A percentile compares a stretch with the other conserved stretches of the same genome.
These are phyloP conservation scores for Paraphaeosphaeria minitans DNA, from an alignment of 2,329 filamentous ascomycete genomes.

Conservation along the genomic window DNA sequence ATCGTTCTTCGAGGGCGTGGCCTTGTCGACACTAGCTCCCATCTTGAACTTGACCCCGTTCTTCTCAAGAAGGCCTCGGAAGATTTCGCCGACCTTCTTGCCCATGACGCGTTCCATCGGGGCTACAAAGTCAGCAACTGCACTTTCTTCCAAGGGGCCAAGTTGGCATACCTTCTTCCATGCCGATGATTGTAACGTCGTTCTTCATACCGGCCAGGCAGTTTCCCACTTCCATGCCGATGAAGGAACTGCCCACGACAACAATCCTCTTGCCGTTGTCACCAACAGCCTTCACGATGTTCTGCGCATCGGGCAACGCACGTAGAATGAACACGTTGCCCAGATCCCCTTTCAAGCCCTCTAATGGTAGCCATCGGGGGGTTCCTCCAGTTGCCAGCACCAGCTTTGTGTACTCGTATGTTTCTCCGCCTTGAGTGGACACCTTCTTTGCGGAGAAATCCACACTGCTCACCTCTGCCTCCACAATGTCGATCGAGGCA, in stretches of 20 bases:
- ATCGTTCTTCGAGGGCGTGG: slow-evolving; percentile 71
- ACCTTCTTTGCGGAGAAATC: slow-evolving; percentile 78
- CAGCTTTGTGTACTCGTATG: slow-evolving; percentile 82
- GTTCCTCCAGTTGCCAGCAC: slow-evolving; percentile 87
- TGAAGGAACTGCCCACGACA: slow-evolving; percentile 91
- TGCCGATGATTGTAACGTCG: slow-evolving; percentile 82
- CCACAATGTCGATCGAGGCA: slow-evolving; percentile 61
- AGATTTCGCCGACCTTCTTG: slow-evolving; percentile 76
- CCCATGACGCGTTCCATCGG: slow-evolving; percentile 90
- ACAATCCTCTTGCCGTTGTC: slow-evolving; percentile 88
- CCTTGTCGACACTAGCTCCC: slow-evolving; percentile 80
- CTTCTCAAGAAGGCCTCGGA: slow-evolving; percentile 79
- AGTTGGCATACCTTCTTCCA: slow-evolving; percentile 64
- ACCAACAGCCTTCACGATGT: slow-evolving; percentile 79
- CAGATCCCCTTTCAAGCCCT: slow-evolving; percentile 80
- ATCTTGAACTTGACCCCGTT: slow-evolving; percentile 90
- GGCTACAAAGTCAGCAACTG: slow-evolving; percentile 45
- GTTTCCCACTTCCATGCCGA: slow-evolving; percentile 96
- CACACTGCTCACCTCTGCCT: slow-evolving; percentile 70
- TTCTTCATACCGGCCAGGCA: slow-evolving; percentile 77
- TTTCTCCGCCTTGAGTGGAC: slow-evolving; percentile 73
- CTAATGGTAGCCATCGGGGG: slow-evolving; percentile 74
- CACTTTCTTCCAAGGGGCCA: neutral
- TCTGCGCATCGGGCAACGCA: slow-evolving; percentile 74
- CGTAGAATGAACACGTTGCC: slow-evolving; percentile 87